phyloP scores from a whole-genome alignment of 208 protist species.

The Wallacemonas sp. region DNA sequence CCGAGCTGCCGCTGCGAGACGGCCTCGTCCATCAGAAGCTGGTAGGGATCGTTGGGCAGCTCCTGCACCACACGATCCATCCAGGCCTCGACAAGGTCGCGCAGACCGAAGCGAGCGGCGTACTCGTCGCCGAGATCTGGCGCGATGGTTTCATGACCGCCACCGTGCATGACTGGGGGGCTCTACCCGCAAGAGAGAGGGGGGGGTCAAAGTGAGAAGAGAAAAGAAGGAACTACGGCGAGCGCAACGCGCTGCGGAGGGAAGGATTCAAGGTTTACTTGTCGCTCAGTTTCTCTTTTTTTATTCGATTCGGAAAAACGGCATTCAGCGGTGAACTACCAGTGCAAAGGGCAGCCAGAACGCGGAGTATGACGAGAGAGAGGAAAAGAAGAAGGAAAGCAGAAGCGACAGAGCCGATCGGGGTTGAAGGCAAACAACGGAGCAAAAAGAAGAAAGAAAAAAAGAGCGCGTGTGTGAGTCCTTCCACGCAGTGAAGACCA shows the following conservation, averaged over 20 bases:
- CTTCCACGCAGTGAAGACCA: too few species aligned
- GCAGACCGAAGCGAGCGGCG: conserved; percentile 56
- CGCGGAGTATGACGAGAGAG: neutral
- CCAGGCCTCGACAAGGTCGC: conserved; percentile 69
- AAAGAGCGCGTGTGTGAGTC: too few species aligned
- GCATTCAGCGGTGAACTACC: too few species aligned
- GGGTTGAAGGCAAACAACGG: neutral
- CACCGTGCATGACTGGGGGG: too few species aligned
- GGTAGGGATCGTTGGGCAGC: conserved; percentile 59
- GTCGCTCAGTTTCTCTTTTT: neutral
- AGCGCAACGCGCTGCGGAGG: neutral
- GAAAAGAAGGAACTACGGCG: conserved; percentile 9
- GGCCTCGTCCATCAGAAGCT: conserved; percentile 59
- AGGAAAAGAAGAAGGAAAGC: conserved; percentile 8
- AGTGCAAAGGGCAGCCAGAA: too few species aligned
- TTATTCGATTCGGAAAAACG: neutral
- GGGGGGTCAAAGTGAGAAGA: neutral
- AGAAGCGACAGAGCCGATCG: neutral
- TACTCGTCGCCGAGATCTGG: conserved; percentile 36
- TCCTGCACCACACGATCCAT: conserved; percentile 33
- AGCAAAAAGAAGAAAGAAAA: conserved; percentile 15
- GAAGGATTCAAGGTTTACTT: neutral
- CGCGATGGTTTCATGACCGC: neutral
- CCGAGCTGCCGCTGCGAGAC: conserved; percentile 38
- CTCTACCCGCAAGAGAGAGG: neutral